Base-by-base conservation (phyloP, 768 basidiomycete species). In the Termitomyces sp. region DNA sequence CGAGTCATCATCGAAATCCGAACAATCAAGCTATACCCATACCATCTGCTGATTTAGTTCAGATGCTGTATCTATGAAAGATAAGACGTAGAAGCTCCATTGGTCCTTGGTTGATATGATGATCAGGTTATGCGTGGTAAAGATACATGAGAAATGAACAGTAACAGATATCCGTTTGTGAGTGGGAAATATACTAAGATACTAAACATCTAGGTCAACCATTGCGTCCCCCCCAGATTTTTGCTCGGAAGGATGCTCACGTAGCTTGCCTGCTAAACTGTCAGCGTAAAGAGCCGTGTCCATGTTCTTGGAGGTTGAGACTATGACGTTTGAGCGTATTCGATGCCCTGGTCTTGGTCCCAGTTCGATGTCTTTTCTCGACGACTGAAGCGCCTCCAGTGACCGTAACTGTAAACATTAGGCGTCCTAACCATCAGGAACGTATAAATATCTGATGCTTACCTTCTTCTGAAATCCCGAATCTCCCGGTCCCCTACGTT, bases 271-370 rank as follows among this genome's bases (percentile, higher is more conserved):
- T n/a, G 21, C 69, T 30, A 58, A 60, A 44, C 37, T 19, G 24
- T 70, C 68, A n/a, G 64, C 67, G 37, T 58, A 15, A n/a, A n/a
- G 35, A 12, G 17, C 2, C 24, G 3, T 40, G 35, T 49, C 17
- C 35, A n/a, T 1, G 26, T 26, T 28, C 9, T 38, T 28, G 48
- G 24, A 40, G 24, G 5, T 12, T 11, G 48, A 37, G 7, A 60
- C 11, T 65, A 22, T 63, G 8, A 86, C 83, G 7, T 83, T 83
- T 9, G 84, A 85, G n/a, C 78, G 80, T 52, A 86, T 75, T 54
- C 77, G 81, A 19, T 77, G 75, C 10, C 89, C 87, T 17, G 85
- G 83, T 48, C 79, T 71, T 4, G 84, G 84, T 14, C 80, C 81
- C n/a, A 91, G 77, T 11, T 71, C 66, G 15, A 88, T 79, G 12